These are phyloP conservation scores for Penicillium thymicola DNA, from an alignment of 2,329 filamentous ascomycete genomes.

Conservation along the genomic window DNA sequence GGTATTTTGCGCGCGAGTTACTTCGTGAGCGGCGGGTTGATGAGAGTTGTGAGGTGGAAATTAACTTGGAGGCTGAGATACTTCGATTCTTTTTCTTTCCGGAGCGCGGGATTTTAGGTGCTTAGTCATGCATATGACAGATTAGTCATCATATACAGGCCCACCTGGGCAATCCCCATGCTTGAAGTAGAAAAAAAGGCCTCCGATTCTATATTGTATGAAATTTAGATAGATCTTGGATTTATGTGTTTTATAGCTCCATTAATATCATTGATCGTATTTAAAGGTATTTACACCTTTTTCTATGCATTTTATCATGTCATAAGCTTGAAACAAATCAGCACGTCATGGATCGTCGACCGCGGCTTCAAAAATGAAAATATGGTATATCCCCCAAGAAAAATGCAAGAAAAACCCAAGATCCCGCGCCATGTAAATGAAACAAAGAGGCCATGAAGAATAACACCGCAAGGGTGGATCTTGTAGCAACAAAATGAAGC, in stretches of 20 bases:
- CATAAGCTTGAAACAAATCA: neutral
- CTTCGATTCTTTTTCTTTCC: slow-evolving; percentile 11
- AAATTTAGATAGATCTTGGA: neutral
- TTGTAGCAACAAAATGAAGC: neutral
- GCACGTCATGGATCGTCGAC: neutral
- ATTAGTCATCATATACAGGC: neutral
- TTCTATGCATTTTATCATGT: neutral
- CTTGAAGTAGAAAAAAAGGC: neutral
- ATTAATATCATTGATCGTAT: neutral
- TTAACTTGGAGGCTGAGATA: neutral
- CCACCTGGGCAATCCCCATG: neutral
- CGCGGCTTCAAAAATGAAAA: neutral
- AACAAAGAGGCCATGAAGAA: neutral
- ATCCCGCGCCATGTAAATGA: slow-evolving; percentile 22
- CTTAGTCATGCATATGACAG: neutral
- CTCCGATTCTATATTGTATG: too few relatives aligned
- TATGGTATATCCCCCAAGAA: slow-evolving; percentile 17
- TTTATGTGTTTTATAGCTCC: neutral
- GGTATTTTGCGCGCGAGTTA: neutral
- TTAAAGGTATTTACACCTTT: neutral
- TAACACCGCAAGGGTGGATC: neutral
- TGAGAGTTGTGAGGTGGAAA: neutral
- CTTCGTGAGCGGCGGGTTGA: neutral
- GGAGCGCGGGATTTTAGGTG: slow-evolving; percentile 6
- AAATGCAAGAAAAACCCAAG: slow-evolving; percentile 1